Conservation (phyloP, 495 filamentous ascomycete species). For the Neurospora sp. region DNA sequence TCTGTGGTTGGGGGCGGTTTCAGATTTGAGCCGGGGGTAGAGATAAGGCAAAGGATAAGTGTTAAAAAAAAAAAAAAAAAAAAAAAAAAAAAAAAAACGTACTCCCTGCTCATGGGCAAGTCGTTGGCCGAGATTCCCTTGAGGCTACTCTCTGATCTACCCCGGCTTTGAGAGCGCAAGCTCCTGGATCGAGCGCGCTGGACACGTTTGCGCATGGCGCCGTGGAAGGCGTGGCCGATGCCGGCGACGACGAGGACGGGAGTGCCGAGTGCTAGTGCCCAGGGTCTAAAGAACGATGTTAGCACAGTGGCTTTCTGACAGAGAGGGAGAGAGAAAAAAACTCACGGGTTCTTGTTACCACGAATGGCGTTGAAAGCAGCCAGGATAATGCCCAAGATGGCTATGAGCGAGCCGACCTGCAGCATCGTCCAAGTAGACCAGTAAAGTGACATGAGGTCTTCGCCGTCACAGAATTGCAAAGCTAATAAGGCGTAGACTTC, state of each 20-base stretch:
- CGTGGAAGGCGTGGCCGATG: conserved; percentile 30
- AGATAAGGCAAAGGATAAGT: neutral
- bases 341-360: conserved; percentile 32
- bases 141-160: conserved; percentile 2
- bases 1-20: neutral
- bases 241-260: conserved; percentile 39
- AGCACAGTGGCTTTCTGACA: neutral
- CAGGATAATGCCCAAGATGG: conserved; percentile 35
- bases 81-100: conserved; percentile 1
- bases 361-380: conserved; percentile 29
- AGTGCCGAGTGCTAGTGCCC: conserved; percentile 39
- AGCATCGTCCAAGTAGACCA: conserved; percentile 41
- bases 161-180: conserved; percentile 1
- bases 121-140: conserved; percentile 8
- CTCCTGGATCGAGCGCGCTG: conserved; percentile 11
- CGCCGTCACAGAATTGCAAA: conserved; percentile 38
- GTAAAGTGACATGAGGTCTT: conserved; percentile 39
- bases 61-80: too few relatives aligned
- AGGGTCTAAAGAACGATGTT: conserved; percentile 18
- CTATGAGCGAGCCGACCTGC: conserved; percentile 38
- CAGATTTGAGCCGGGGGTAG: neutral
- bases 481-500: conserved; percentile 33
- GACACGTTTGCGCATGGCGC: conserved; percentile 21
- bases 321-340: neutral
- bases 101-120: conserved; percentile 23